Conservation (phyloP, 1,284 basidiomycete genomes). For the Pulveroboletus sp. region DNA sequence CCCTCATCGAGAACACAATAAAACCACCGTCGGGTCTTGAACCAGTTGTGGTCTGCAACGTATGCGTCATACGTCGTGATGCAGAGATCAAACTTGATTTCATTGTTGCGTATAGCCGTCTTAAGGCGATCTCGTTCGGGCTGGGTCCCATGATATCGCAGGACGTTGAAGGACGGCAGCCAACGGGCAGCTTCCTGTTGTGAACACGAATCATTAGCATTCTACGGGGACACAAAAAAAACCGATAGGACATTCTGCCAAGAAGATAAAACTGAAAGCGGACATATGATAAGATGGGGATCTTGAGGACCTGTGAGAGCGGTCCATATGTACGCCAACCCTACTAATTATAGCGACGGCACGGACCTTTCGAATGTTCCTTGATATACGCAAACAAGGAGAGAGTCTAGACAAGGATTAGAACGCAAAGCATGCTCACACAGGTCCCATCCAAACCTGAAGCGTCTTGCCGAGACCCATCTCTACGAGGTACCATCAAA, state of each 20-base stretch:
- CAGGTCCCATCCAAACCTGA: conserved; percentile 41
- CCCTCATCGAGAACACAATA: conserved; percentile 64
- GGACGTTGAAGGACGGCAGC: conserved; percentile 49
- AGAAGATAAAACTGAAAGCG: conserved; percentile 59
- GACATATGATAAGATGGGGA: conserved; percentile 62
- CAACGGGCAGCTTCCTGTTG: conserved; percentile 54
- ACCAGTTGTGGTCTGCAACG: conserved; percentile 51
- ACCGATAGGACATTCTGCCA: conserved; percentile 47
- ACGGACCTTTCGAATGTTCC: conserved; percentile 43
- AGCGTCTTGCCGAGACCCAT: conserved; percentile 68
- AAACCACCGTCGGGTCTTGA: conserved; percentile 55
- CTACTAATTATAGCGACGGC: background rate
- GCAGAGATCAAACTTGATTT: conserved; percentile 46
- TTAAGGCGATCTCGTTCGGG: conserved; percentile 53
- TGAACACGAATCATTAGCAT: background rate
- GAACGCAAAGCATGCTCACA: background rate
- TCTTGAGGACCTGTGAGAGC: conserved; percentile 37
- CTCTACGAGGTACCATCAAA: conserved; percentile 37
- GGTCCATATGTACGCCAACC: background rate
- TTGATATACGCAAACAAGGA: conserved; percentile 59
- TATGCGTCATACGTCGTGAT: conserved; percentile 62
- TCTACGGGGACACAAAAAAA: background rate
- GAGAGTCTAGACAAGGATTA: conserved; percentile 45
- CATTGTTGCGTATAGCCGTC: conserved; percentile 33
- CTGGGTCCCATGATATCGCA: conserved; percentile 53